phyloP scores from a whole-genome alignment of 768 basidiomycete genomes.

The Termitomyces sp. region DNA sequence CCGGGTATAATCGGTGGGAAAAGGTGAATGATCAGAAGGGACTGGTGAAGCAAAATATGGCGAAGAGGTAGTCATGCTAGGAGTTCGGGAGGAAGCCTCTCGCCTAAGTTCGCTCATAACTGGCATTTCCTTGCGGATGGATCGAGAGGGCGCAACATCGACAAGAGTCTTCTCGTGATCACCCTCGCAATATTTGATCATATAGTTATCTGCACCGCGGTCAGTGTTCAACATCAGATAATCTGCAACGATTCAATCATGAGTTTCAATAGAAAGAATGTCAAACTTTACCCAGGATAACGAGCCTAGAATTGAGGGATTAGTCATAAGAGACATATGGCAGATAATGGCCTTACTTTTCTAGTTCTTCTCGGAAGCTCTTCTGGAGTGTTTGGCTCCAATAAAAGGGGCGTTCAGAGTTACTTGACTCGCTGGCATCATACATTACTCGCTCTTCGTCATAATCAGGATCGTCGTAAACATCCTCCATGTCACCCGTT shows the following conservation, averaged over 20 bases:
- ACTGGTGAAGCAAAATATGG: conserved; percentile 34
- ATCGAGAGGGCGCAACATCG: conserved; percentile 74
- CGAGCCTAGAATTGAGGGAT: conserved; percentile 49
- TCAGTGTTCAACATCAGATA: conserved; percentile 94
- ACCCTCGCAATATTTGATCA: conserved; percentile 88
- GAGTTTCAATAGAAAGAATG: not conserved
- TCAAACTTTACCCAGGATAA: conserved; percentile 67
- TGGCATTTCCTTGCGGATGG: conserved; percentile 64
- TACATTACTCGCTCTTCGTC: conserved; percentile 72
- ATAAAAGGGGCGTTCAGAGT: conserved; percentile 63
- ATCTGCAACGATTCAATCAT: conserved; percentile 40
- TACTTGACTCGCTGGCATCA: conserved; percentile 57
- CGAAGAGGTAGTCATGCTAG: conserved; percentile 33
- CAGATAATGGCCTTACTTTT: conserved; percentile 54
- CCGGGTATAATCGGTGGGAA: conserved; percentile 46
- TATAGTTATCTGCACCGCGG: conserved; percentile 84
- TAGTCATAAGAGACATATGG: not conserved
- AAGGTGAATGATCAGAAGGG: conserved; percentile 31
- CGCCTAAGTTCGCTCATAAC: conserved; percentile 68
- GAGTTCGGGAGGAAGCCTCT: conserved; percentile 30
- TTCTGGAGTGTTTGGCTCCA: conserved; percentile 80
- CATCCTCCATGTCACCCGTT: conserved; percentile 71
- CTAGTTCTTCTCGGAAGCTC: conserved; percentile 83
- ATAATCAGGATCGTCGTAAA: conserved; percentile 68
- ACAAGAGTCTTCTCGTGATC: conserved; percentile 76